Conservation (phyloP, 352 stramenopile genomes). For the Thalassiosira ordinaria region DNA sequence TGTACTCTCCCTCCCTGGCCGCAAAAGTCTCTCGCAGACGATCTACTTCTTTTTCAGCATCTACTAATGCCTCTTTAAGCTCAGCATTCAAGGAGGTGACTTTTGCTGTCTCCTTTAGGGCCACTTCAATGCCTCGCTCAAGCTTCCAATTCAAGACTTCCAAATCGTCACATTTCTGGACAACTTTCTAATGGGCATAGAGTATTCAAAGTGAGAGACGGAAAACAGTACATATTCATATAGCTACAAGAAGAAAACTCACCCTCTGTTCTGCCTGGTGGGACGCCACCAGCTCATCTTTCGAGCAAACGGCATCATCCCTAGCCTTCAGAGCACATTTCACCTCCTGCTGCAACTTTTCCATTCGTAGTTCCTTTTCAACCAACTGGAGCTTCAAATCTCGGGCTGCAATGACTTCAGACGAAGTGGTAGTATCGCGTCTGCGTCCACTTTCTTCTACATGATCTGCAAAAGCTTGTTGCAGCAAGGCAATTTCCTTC, state of each 20-base stretch:
- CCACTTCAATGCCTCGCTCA: constrained; percentile 19
- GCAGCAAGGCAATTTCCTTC: constrained; percentile 25
- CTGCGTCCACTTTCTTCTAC: background rate
- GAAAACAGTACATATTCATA: background rate
- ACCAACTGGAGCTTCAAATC: constrained; percentile 26
- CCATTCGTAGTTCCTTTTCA: constrained; percentile 19
- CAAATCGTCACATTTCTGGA: constrained; percentile 9
- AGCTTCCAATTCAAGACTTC: constrained; percentile 19
- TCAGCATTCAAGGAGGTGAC: constrained; percentile 3
- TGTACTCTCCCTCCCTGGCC: constrained; percentile 6
- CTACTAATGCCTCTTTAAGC: constrained; percentile 17
- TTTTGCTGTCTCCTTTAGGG: constrained; percentile 22
- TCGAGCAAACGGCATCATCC: constrained; percentile 10
- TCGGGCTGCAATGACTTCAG: constrained; percentile 9
- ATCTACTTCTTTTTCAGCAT: constrained; percentile 18
- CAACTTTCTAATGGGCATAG: constrained; percentile 13
- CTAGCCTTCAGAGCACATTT: constrained; percentile 18
- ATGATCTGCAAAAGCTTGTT: constrained; percentile 10
- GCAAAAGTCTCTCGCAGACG: constrained; percentile 6
- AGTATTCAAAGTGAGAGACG: background rate
- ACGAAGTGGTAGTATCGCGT: background rate
- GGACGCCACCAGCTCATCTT: constrained; percentile 17
- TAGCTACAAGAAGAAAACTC: background rate
- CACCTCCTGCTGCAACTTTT: constrained; percentile 18
- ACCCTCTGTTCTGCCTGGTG: constrained; percentile 17